These are phyloP conservation scores for Fragaria iinumae DNA, from an alignment of 306 rosid species.

Conservation along the genomic window DNA sequence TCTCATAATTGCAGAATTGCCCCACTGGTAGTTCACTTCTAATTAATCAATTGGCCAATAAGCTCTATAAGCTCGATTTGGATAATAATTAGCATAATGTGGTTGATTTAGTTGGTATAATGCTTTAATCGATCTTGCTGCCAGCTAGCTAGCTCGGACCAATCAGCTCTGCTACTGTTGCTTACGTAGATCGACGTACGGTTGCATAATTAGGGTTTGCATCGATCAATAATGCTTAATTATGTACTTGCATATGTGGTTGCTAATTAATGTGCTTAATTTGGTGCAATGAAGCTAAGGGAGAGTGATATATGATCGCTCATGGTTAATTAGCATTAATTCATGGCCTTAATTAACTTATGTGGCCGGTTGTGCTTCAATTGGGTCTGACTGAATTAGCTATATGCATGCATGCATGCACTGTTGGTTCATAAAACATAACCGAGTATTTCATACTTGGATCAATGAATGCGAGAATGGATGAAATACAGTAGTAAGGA, in stretches of 20 bases:
- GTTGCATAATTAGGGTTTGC: background rate
- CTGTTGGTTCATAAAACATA: background rate
- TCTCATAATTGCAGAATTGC: conserved; percentile 9
- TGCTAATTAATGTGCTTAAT: background rate
- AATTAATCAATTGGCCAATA: background rate
- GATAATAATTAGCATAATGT: background rate
- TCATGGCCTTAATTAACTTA: too few species aligned
- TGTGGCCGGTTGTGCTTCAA: too few species aligned
- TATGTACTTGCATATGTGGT: background rate
- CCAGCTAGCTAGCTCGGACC: background rate
- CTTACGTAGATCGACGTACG: background rate
- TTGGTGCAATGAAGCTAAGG: too few species aligned
- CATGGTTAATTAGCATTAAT: background rate
- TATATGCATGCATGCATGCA: too few species aligned
- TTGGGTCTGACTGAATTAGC: too few species aligned
- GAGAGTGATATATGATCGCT: too few species aligned
- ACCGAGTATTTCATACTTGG: background rate
- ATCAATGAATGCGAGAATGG: too few species aligned
- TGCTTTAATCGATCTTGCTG: background rate
- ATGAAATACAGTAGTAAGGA: too few species aligned
- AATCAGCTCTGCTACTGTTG: background rate
- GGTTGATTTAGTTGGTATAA: background rate
- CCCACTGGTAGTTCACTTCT: background rate
- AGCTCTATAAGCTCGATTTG: background rate
- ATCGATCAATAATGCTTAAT: background rate